Conservation (phyloP, 345 rosid genomes). For the Pugionium dolabratum region DNA sequence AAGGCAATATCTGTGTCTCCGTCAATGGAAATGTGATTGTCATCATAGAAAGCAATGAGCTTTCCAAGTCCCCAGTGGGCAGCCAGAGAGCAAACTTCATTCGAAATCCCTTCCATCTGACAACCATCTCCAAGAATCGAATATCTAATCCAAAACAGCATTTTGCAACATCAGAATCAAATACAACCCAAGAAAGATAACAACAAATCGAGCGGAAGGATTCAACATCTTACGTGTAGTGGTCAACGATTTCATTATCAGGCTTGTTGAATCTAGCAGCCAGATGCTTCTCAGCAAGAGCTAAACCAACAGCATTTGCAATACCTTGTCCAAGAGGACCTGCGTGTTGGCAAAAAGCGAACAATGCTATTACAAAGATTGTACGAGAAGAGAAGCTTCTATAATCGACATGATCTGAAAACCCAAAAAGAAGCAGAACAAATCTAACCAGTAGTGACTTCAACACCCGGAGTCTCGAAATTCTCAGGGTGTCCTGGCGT, state of each 20-base stretch:
- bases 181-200: conserved; percentile 5
- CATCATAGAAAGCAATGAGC: conserved; percentile 97
- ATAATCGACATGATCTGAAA: background rate
- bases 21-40: conserved; percentile 97
- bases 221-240: conserved; percentile 65
- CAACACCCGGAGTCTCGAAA: conserved; percentile 85
- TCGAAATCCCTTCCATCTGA: conserved; percentile 95
- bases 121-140: conserved; percentile 90
- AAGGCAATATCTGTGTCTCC: conserved; percentile 98
- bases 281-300: conserved; percentile 89
- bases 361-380: background rate
- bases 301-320: conserved; percentile 94
- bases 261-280: conserved; percentile 93
- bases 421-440: background rate
- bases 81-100: conserved; percentile 92
- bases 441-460: conserved; percentile 77
- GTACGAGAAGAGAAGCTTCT: conserved; percentile 2
- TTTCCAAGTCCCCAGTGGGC: conserved; percentile 99
- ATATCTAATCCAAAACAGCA: conserved; percentile 52
- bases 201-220: conserved; percentile 2
- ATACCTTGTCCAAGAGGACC: conserved; percentile 97
- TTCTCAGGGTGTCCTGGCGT: conserved; percentile 94
- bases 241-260: conserved; percentile 73
- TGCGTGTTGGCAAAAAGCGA: conserved; percentile 11
- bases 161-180: conserved; percentile 36